Percentiles rank a stretch among this genome's conserved stretches.
Conservation (phyloP, 129 eudicot genomes). For the Apium graveolens region DNA sequence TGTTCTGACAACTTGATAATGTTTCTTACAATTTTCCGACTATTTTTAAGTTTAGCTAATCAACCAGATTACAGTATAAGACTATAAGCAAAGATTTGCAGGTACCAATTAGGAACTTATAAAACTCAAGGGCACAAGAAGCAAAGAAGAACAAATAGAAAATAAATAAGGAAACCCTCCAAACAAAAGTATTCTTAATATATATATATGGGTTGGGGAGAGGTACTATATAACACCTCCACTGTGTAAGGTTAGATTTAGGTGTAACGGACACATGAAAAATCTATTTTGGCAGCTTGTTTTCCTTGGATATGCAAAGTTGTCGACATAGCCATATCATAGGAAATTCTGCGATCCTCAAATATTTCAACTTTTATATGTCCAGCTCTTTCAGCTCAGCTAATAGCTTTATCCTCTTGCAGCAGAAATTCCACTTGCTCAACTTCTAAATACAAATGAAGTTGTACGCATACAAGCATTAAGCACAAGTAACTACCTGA, state of each 20-base stretch:
- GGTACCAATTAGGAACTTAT: background rate
- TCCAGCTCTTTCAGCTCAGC: background rate
- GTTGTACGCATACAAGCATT: background rate
- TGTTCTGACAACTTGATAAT: background rate
- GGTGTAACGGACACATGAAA: background rate
- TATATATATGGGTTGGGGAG: background rate
- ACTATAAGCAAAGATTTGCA: background rate
- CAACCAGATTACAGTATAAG: background rate
- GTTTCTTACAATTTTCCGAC: background rate
- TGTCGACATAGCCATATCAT: background rate
- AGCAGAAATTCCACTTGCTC: background rate
- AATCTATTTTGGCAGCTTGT: background rate
- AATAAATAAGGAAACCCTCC: background rate
- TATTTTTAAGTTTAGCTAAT: background rate
- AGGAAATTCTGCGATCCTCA: background rate
- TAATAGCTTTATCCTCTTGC: background rate
- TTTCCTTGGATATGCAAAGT: background rate
- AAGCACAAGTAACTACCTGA: conserved; percentile 49
- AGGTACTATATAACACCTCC: too few relatives aligned
- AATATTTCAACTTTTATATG: background rate
- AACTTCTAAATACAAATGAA: background rate
- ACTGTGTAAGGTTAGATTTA: background rate
- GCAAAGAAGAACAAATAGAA: background rate
- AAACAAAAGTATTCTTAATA: background rate
- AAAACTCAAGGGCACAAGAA: background rate